Conservation (phyloP, 2,329 filamentous ascomycete genomes). For the Paraphaeosphaeria sporulosa region DNA sequence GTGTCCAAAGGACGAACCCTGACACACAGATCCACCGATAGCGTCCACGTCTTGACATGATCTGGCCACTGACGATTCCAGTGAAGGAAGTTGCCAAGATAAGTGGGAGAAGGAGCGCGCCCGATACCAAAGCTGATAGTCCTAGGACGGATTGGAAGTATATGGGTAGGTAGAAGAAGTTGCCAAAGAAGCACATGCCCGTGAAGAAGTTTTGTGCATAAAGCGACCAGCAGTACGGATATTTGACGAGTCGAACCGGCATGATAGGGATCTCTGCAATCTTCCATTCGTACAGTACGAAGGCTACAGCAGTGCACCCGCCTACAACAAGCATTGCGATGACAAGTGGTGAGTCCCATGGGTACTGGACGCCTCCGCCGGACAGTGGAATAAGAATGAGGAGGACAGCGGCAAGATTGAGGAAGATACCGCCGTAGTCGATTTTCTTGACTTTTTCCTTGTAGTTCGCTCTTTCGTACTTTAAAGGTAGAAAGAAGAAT, state of each 20-base stretch:
- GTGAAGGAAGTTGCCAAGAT: conserved; percentile 19
- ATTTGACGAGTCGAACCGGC: conserved; percentile 40
- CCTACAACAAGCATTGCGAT: conserved; percentile 65
- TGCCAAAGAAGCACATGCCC: conserved; percentile 65
- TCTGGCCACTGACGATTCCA: conserved; percentile 19
- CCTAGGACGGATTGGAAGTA: conserved; percentile 65
- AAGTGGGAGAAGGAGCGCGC: conserved; percentile 21
- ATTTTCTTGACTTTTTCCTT: conserved; percentile 22
- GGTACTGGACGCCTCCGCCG: conserved; percentile 64
- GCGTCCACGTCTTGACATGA: conserved; percentile 21
- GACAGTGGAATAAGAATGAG: conserved; percentile 71
- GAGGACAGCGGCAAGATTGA: conserved; percentile 51
- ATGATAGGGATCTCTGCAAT: conserved; percentile 65
- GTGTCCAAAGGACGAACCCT: conserved; percentile 55
- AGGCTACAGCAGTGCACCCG: conserved; percentile 54
- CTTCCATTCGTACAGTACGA: conserved; percentile 65
- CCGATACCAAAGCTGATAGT: conserved; percentile 17
- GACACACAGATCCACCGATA: conserved; percentile 20
- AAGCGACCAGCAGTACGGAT: conserved; percentile 55
- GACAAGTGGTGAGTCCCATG: conserved; percentile 64
- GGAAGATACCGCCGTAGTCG: conserved; percentile 52
- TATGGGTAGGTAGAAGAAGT: conserved; percentile 67
- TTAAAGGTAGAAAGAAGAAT: conserved; percentile 67
- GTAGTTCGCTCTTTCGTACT: conserved; percentile 26
- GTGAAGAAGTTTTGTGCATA: conserved; percentile 66